These are phyloP conservation scores for Tylopilus vinaceipallidus DNA, from an alignment of 768 basidiomycete genomes.

Conservation along the genomic window DNA sequence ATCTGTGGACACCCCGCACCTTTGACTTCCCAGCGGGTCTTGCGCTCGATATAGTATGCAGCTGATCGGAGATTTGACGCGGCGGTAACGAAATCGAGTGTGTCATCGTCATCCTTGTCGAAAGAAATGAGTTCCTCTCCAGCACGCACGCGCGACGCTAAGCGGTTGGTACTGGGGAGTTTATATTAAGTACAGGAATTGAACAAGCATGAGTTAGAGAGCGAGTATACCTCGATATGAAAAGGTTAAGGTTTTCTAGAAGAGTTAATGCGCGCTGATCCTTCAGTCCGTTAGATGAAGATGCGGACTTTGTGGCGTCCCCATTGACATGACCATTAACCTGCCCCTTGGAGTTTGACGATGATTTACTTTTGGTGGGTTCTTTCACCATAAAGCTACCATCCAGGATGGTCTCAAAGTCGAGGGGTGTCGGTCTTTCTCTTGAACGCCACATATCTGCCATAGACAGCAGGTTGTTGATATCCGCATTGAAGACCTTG, in stretches of 20 bases:
- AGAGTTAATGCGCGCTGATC: slow-evolving; percentile 80
- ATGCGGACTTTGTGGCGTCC: neutral
- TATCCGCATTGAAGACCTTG: slow-evolving; percentile 87
- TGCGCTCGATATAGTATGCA: slow-evolving; percentile 84
- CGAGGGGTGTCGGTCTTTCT: slow-evolving; percentile 80
- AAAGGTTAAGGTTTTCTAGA: slow-evolving; percentile 79
- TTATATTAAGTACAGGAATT: slow-evolving; percentile 6
- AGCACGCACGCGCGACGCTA: slow-evolving; percentile 64
- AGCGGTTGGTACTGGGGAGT: slow-evolving; percentile 64
- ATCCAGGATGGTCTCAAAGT: slow-evolving; percentile 72
- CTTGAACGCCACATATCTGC: slow-evolving; percentile 95
- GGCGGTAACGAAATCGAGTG: slow-evolving; percentile 94
- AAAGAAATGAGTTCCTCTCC: slow-evolving; percentile 79
- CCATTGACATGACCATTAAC: slow-evolving; percentile 29
- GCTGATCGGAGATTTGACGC: slow-evolving; percentile 89
- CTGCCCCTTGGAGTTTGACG: slow-evolving; percentile 18
- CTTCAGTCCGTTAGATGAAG: slow-evolving; percentile 46
- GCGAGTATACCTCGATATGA: slow-evolving; percentile 72
- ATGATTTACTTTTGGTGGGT: slow-evolving; percentile 16
- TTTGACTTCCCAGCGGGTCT: slow-evolving; percentile 97
- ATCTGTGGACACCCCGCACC: slow-evolving; percentile 44
- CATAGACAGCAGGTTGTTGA: slow-evolving; percentile 88
- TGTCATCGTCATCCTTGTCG: slow-evolving; percentile 98
- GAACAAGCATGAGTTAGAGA: neutral
- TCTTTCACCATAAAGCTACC: slow-evolving; percentile 53